phyloP scores from a whole-genome alignment of 257 asterid species.

The Nicotiana attenuata region DNA sequence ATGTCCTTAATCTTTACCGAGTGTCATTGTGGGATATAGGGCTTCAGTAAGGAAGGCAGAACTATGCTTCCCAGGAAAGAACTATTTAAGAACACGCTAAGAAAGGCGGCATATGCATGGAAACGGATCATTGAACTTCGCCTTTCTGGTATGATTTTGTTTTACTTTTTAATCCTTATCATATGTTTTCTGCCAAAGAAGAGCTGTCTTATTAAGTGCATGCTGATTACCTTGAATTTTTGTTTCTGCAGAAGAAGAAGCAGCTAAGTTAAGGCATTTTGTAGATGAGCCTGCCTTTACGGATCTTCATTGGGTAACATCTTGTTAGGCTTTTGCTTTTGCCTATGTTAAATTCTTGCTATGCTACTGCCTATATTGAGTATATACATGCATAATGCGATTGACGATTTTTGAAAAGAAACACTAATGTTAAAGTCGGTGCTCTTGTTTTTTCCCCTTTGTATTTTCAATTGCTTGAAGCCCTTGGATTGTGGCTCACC shows the following conservation, averaged over 20 bases:
- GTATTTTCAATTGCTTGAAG: not conserved
- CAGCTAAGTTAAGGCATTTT: slow-evolving; percentile 57
- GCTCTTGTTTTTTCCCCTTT: not conserved
- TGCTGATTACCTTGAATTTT: slow-evolving; percentile 8
- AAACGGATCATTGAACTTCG: slow-evolving; percentile 66
- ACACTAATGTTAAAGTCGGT: not conserved
- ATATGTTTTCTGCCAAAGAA: not conserved
- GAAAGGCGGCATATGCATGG: slow-evolving; percentile 89
- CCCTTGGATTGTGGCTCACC: slow-evolving; percentile 13
- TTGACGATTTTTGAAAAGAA: not conserved
- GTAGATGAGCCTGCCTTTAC: slow-evolving; percentile 93
- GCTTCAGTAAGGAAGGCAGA: slow-evolving; percentile 75
- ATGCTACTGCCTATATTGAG: not conserved
- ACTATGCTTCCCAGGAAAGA: slow-evolving; percentile 81
- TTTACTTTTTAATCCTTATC: not conserved
- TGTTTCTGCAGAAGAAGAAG: slow-evolving; percentile 77
- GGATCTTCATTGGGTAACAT: slow-evolving; percentile 95
- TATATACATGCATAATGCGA: slow-evolving; percentile 3
- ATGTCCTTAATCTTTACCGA: not conserved
- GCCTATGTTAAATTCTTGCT: not conserved
- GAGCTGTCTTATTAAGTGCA: not conserved
- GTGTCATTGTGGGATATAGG: slow-evolving; percentile 36
- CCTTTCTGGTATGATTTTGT: slow-evolving; percentile 44
- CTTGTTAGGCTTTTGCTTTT: not conserved
- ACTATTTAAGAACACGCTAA: slow-evolving; percentile 81